Percentiles rank a stretch among this genome's conserved stretches.
Conservation (phyloP, 1,139 yeast species). For the Candida labiduridarum region DNA sequence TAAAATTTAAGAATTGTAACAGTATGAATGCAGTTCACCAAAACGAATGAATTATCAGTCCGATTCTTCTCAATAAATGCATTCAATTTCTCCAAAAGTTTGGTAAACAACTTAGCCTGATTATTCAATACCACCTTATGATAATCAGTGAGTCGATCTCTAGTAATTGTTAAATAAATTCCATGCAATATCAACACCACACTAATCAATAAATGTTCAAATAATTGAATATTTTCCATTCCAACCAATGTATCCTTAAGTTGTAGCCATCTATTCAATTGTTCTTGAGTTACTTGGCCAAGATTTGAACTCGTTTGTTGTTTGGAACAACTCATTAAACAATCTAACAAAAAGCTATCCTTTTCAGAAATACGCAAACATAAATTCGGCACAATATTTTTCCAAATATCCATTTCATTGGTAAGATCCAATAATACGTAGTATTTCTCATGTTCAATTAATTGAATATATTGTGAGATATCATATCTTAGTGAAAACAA, state of each 20-base stretch:
- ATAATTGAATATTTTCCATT: constrained; percentile 5
- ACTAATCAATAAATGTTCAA: constrained; percentile 32
- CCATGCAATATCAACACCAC: constrained; percentile 30
- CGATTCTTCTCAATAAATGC: constrained; percentile 14
- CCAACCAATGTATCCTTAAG: constrained; percentile 7
- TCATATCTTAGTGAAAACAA: constrained; percentile 1
- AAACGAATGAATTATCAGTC: constrained; percentile 22
- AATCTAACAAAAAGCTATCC: constrained; percentile 29
- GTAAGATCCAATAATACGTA: constrained; percentile 45
- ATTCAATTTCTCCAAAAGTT: constrained; percentile 24
- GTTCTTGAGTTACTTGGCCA: constrained; percentile 17
- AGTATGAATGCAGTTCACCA: constrained; percentile 33
- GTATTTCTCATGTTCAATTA: constrained; percentile 36
- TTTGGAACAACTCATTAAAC: constrained; percentile 34
- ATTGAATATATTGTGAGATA: constrained; percentile 19
- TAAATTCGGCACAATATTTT: constrained; percentile 37
- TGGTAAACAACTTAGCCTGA: constrained; percentile 37
- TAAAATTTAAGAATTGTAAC: constrained; percentile 35
- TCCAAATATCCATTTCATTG: constrained; percentile 45
- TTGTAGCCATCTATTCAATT: constrained; percentile 28
- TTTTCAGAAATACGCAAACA: constrained; percentile 22
- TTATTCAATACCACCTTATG: constrained; percentile 27
- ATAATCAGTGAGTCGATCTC: constrained; percentile 14
- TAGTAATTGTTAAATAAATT: constrained; percentile 16
- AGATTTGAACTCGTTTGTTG: constrained; percentile 17